Evolutionary conservation across 169 alveolate genomes (phyloP).

Genomic region (Plasmodium vinckei): DNA sequence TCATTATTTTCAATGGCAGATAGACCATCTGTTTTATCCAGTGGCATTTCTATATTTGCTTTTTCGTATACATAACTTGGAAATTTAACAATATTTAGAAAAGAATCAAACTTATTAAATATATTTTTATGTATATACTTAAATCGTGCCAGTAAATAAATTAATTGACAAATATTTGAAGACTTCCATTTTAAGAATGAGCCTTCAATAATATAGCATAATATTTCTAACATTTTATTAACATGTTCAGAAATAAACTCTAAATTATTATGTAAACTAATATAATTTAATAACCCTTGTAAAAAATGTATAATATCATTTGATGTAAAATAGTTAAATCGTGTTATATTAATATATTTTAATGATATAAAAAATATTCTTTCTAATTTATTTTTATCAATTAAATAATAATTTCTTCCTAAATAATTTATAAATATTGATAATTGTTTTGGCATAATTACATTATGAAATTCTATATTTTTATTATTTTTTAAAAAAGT

Average conservation of each 20-base stretch:
- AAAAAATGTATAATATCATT: conserved; percentile 59
- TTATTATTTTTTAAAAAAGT: conserved; percentile 47
- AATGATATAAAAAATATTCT: conserved; percentile 22
- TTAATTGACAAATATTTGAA: conserved; percentile 46
- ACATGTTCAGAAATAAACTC: conserved; percentile 6
- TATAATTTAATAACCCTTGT: conserved; percentile 61
- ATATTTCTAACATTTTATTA: conserved; percentile 9
- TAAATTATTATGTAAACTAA: background rate
- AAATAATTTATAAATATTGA: conserved; percentile 50
- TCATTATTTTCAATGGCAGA: background rate
- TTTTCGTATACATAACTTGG: conserved; percentile 40
- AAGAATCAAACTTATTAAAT: conserved; percentile 39
- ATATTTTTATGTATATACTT: conserved; percentile 54
- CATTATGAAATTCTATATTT: conserved; percentile 26
- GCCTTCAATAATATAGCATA: conserved; percentile 35
- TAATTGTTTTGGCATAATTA: conserved; percentile 69
- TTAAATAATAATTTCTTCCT: conserved; percentile 55
- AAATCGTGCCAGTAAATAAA: conserved; percentile 35
- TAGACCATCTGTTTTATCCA: background rate
- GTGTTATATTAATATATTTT: conserved; percentile 21
- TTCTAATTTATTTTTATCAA: conserved; percentile 16
- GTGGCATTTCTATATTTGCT: background rate
- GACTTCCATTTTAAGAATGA: conserved; percentile 40
- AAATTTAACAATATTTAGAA: conserved; percentile 11
- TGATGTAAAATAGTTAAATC: conserved; percentile 50